Evolutionary conservation across 2,329 filamentous ascomycete species (phyloP).

Genomic region (Alternaria consortialis): DNA sequence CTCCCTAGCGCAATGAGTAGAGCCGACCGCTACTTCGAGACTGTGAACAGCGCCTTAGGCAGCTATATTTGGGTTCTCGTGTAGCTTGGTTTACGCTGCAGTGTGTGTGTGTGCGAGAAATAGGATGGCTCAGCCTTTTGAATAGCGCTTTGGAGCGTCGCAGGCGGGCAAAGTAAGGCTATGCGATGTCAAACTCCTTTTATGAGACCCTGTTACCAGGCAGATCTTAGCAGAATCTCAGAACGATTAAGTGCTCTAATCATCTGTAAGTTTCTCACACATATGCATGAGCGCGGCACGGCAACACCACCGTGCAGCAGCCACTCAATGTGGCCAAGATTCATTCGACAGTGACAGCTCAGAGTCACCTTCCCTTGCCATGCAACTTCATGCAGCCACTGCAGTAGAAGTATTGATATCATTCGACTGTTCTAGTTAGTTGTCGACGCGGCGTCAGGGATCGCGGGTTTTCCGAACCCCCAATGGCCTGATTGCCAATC

Average conservation of each 20-base stretch:
- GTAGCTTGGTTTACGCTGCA: too few species aligned
- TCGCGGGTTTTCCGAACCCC: not conserved
- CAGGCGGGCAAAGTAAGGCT: not conserved
- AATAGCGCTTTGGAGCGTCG: too few species aligned
- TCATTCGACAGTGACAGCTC: not conserved
- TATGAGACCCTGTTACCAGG: not conserved
- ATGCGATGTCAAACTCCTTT: not conserved
- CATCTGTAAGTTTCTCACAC: not conserved
- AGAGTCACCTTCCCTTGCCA: not conserved
- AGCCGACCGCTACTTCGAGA: too few species aligned
- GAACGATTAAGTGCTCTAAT: not conserved
- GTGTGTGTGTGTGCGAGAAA: too few species aligned
- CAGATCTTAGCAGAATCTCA: not conserved
- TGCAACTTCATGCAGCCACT: not conserved
- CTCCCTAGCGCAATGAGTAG: too few species aligned
- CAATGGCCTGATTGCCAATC: not conserved
- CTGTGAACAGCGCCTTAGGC: too few species aligned
- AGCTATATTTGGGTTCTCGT: too few species aligned
- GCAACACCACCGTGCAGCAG: slow-evolving; percentile 2
- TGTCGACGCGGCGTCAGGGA: slow-evolving; percentile 2
- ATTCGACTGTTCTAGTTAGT: not conserved
- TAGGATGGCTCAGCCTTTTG: too few species aligned
- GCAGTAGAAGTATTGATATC: not conserved
- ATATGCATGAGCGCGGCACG: slow-evolving; percentile 1
- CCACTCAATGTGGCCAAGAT: not conserved